A percentile compares a stretch with the other conserved stretches of the same genome.
Conservation (phyloP, 2,329 filamentous ascomycete genomes). For the Pseudofabraea citricarpa region DNA sequence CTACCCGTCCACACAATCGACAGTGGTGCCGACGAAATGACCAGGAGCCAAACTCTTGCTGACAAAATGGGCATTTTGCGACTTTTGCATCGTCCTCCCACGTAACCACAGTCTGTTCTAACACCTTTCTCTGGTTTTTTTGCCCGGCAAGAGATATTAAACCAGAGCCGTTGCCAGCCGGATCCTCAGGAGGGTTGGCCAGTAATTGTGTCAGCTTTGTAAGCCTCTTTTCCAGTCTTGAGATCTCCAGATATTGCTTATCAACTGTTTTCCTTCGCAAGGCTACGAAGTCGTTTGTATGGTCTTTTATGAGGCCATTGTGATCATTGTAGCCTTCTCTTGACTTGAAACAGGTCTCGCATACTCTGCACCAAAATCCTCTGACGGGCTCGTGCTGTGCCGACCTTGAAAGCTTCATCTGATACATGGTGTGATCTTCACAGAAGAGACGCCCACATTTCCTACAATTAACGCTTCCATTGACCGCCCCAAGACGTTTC, state of each 20-base stretch:
- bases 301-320: conserved; percentile 64
- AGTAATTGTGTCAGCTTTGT: conserved; percentile 85
- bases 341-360: conserved; percentile 98
- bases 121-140: conserved; percentile 69
- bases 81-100: conserved; percentile 93
- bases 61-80: conserved; percentile 81
- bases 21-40: conserved; percentile 93
- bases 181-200: conserved; percentile 67
- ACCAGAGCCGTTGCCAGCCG: conserved; percentile 40
- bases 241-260: conserved; percentile 80
- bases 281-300: conserved; percentile 64
- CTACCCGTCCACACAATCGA: conserved; percentile 85
- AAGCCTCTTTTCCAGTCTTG: conserved; percentile 83
- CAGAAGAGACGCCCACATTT: conserved; percentile 93
- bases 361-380: conserved; percentile 90
- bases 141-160: conserved; percentile 59
- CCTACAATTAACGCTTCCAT: conserved; percentile 86
- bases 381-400: conserved; percentile 86
- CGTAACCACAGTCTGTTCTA: conserved; percentile 89
- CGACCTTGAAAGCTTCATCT: conserved; percentile 92
- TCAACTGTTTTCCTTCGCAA: conserved; percentile 77
- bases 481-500: conserved; percentile 70
- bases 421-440: conserved; percentile 98
- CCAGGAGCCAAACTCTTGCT: conserved; percentile 92
- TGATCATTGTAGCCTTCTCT: conserved; percentile 94